These are phyloP conservation scores for Dioszegia crocea DNA, from an alignment of 768 basidiomycete species.

Conservation along the genomic window DNA sequence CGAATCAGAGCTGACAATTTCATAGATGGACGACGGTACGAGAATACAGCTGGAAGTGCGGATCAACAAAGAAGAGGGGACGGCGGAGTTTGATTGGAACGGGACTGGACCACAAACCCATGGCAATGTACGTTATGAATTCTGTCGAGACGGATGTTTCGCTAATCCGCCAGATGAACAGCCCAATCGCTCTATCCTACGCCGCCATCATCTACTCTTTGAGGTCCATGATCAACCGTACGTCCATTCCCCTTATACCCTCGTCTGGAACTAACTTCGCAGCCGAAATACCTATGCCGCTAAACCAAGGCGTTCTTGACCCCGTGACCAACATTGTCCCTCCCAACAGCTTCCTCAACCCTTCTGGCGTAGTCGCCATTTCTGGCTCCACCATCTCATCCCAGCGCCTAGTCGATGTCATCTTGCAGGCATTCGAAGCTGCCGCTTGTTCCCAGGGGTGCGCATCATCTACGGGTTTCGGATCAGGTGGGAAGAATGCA, in stretches of 20 bases:
- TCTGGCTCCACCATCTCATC: conserved; percentile 26
- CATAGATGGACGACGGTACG: conserved; percentile 34
- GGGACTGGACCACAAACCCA: conserved; percentile 26
- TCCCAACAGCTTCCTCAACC: conserved; percentile 16
- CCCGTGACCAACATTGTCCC: conserved; percentile 26
- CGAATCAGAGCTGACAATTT: not conserved
- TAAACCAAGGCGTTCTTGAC: conserved; percentile 19
- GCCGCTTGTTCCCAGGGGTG: conserved; percentile 27
- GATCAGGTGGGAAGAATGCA: conserved; percentile 22
- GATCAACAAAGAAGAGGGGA: conserved; percentile 23
- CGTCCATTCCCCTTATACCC: not conserved
- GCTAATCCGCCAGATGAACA: conserved; percentile 6
- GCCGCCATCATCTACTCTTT: conserved; percentile 29
- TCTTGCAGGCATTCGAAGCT: conserved; percentile 21
- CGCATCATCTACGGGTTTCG: conserved; percentile 28
- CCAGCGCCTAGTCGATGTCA: conserved; percentile 30
- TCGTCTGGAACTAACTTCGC: not conserved
- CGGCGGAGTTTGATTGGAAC: conserved; percentile 30
- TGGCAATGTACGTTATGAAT: conserved; percentile 16
- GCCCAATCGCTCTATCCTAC: conserved; percentile 19
- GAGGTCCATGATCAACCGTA: conserved; percentile 15
- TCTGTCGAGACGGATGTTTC: not conserved
- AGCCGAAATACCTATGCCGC: conserved; percentile 13
- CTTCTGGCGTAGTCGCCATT: conserved; percentile 18
- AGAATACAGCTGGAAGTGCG: conserved; percentile 22